Conservation (phyloP, 2,329 filamentous ascomycete genomes). For the Fusarium sp. region DNA sequence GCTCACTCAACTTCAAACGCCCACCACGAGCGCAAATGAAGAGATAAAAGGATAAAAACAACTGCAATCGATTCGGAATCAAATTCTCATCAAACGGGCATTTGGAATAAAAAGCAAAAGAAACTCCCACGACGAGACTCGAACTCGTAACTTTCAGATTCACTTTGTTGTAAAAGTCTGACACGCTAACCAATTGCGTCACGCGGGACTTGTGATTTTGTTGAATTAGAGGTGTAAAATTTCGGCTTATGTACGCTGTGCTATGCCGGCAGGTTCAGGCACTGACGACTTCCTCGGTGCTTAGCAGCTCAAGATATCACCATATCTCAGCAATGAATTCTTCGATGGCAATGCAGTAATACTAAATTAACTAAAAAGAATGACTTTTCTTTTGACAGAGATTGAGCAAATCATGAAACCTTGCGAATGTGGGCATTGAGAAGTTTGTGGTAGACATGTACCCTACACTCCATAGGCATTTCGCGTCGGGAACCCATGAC, state of each 20-base stretch:
- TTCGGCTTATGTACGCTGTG: not conserved
- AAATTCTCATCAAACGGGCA: fast-evolving
- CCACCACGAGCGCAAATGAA: not conserved
- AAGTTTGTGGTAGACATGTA: no score
- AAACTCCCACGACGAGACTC: not conserved
- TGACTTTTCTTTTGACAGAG: no score
- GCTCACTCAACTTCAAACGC: not conserved
- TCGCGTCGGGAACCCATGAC: no score
- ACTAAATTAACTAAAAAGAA: no score
- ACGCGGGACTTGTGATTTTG: not conserved
- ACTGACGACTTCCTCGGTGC: no score
- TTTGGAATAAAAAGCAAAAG: not conserved
- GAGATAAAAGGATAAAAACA: fast-evolving
- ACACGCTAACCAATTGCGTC: constrained; percentile 38
- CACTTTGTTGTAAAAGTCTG: constrained; percentile 24
- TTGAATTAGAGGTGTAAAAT: fast-evolving
- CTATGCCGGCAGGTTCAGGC: no score
- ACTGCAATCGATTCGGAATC: fast-evolving
- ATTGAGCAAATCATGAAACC: no score
- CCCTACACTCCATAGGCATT: no score
- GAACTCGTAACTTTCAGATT: constrained; percentile 28
- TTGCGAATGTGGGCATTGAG: no score
- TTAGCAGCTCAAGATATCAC: no score
- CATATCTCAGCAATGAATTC: no score
- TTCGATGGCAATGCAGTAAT: no score